Base-by-base conservation (phyloP, 768 basidiomycete genomes). In the Lactarius psammicola region DNA sequence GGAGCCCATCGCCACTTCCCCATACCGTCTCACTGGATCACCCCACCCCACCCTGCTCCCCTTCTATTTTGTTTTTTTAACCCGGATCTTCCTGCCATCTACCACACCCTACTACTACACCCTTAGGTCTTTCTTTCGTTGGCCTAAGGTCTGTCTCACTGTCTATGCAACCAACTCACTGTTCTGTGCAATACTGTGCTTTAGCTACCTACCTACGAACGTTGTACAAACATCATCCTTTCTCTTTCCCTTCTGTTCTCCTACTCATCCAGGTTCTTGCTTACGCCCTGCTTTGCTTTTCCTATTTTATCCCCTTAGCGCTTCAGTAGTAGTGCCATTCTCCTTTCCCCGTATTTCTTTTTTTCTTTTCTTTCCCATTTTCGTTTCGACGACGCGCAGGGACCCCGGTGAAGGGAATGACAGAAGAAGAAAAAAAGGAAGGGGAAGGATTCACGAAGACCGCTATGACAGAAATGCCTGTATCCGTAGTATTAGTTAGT, bases 281-380 rank as follows among this genome's bases (percentile, higher is more conserved):
- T 56, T 60, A 38, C 59, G 10, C 51, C 55, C 46, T 49, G 53
- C 55, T 46, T 44, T 60, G 10, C n/a, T 33, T 20, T 17, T 23
- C 3, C 26, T 66, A 66, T 63, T 54, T 66, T 66, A 66, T 66
- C 61, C 33, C 31, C 51, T 63, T 66, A 17, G 46, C 46, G 38
- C 55, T 38, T 36, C n/a, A 33, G 20, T 57, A 33, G 20, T 57
- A 20, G 30, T 57, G 23, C 34, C 18, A 15, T 38, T 57, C 56
- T 38, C 34, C 56, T 62, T 55, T 49, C 9, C 46, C n/a, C 28
- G n/a, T 40, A 20, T 51, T 49, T 42, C 42, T 17, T 56, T 57
- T 28, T 15, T 36, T 55, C 44, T 38, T 40, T n/a, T n/a, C 6
- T 4, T 20, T 10, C 15, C 18, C 44, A 40, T 23, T 61, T 49